Conservation (phyloP, 345 rosid genomes). For the Diplotaxis tenuifolia region DNA sequence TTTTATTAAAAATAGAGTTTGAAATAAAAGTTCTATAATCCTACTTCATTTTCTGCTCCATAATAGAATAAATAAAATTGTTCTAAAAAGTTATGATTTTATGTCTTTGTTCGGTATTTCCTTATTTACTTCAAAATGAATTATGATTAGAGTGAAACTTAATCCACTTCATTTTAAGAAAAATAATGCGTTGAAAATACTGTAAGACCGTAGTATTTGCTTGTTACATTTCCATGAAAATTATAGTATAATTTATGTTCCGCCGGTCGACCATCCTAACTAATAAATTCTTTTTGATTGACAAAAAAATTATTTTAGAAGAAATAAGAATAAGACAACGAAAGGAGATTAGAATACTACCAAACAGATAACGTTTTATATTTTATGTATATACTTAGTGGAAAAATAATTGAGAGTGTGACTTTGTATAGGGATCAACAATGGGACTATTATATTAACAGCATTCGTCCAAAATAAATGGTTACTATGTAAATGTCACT, state of each 20-base stretch:
- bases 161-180: neutral
- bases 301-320: neutral
- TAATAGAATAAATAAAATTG: no score
- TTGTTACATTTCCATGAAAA: neutral
- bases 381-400: neutral
- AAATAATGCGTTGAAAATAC: neutral
- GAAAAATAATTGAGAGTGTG: conserved; percentile 4
- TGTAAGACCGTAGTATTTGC: neutral
- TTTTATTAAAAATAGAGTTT: no score
- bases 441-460: neutral
- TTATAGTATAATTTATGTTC: neutral
- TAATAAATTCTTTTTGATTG: neutral
- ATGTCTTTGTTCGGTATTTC: no score
- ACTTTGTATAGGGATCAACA: conserved; percentile 17
- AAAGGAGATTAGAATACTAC: neutral
- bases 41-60: neutral
- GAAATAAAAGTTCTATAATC: neutral
- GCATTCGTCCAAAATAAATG: conserved; percentile 25
- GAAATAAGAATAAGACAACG: neutral
- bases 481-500: conserved; percentile 32
- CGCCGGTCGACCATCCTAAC: neutral
- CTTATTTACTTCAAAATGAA: neutral
- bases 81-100: neutral
- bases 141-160: neutral
- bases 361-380: conserved; percentile 21